phyloP scores from a whole-genome alignment of 768 basidiomycete species.

The Rhizopogon rudus region DNA sequence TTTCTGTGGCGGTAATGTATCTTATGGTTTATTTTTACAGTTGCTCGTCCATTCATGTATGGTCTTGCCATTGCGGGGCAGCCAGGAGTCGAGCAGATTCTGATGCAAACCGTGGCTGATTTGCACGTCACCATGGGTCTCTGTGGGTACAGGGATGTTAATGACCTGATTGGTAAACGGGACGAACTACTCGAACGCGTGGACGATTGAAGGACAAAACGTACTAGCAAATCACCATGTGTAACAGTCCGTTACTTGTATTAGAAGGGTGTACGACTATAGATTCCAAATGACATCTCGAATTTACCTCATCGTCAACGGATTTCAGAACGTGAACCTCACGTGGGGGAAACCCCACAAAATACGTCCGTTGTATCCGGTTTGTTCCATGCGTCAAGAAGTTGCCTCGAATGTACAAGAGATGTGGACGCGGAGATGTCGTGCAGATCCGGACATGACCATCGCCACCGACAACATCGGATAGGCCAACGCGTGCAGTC shows the following conservation, averaged over 20 bases:
- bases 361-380: too few relatives aligned
- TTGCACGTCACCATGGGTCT: slow-evolving; percentile 61
- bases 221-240: background rate
- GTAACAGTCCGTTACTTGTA: background rate
- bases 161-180: slow-evolving; percentile 58
- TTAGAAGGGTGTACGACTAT: background rate
- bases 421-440: too few relatives aligned
- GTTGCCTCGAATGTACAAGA: too few relatives aligned
- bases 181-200: slow-evolving; percentile 18
- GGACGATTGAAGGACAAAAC: background rate
- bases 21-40: slow-evolving; percentile 25
- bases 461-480: too few relatives aligned
- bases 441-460: too few relatives aligned
- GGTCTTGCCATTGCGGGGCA: slow-evolving; percentile 68
- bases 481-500: too few relatives aligned
- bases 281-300: background rate
- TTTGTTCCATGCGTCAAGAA: too few relatives aligned
- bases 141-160: slow-evolving; percentile 50
- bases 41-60: slow-evolving; percentile 73
- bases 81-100: slow-evolving; percentile 69
- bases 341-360: too few relatives aligned
- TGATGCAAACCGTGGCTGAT: slow-evolving; percentile 64
- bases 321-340: too few relatives aligned
- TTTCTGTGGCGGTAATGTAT: background rate
- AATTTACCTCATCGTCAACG: background rate